These are phyloP conservation scores for Penicillium manginii DNA, from an alignment of 495 filamentous ascomycete genomes.

Conservation along the genomic window DNA sequence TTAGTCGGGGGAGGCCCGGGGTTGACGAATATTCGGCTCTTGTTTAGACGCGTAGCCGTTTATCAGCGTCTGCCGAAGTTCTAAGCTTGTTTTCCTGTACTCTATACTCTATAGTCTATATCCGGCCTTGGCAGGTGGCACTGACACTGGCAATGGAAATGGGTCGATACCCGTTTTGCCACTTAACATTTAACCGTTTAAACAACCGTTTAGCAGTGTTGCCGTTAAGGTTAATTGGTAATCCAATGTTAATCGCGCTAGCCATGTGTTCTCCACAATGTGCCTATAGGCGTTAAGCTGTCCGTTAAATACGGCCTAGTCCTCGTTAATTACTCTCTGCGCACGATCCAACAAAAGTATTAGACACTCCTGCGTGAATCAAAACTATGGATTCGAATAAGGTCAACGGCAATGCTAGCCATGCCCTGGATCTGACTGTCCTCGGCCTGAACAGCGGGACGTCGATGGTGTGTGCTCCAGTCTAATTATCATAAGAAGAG, in stretches of 20 bases:
- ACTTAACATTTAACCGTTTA: no score
- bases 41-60: constrained; percentile 11
- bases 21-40: constrained; percentile 2
- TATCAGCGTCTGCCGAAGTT: constrained; percentile 2
- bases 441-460: constrained; percentile 23
- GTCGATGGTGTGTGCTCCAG: constrained; percentile 11
- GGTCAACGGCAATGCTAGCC: constrained; percentile 8
- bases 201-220: no score
- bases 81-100: background rate
- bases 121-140: no score
- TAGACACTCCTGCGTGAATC: background rate
- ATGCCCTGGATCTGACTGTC: constrained; percentile 18
- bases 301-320: background rate
- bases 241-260: no score
- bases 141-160: no score
- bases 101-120: no score
- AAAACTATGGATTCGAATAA: constrained; percentile 3
- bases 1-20: background rate
- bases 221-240: no score
- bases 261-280: no score
- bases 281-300: no score
- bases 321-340: background rate
- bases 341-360: background rate
- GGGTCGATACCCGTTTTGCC: no score
- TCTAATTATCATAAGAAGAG: background rate